phyloP scores from a whole-genome alignment of 352 stramenopile genomes.

The Pythium sp. region DNA sequence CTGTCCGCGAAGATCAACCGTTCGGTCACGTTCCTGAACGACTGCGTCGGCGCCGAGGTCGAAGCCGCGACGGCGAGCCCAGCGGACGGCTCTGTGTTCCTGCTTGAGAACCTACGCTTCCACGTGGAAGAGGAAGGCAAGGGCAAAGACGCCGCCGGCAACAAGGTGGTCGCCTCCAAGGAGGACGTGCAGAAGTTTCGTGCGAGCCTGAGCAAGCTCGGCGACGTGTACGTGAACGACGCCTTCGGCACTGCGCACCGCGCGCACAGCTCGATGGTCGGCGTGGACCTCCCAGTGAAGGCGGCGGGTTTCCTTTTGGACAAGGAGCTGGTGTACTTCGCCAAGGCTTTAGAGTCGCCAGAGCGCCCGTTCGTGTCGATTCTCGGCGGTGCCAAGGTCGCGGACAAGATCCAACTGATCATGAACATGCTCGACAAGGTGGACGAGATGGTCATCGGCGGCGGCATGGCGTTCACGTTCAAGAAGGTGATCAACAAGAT shows the following conservation, averaged over 20 bases:
- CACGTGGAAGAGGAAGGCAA: constrained; percentile 96
- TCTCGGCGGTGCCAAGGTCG: constrained; percentile 99
- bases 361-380: constrained; percentile 97
- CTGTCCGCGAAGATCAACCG: constrained; percentile 92
- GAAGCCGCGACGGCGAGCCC: constrained; percentile 70
- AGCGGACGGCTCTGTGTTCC: constrained; percentile 83
- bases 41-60: constrained; percentile 94
- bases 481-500: constrained; percentile 98
- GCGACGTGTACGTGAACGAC: constrained; percentile 99
- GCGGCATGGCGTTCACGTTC: constrained; percentile 99
- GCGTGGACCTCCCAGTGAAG: constrained; percentile 88
- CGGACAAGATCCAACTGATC: constrained; percentile 99
- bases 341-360: constrained; percentile 97
- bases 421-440: constrained; percentile 99
- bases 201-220: constrained; percentile 88
- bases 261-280: constrained; percentile 97
- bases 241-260: constrained; percentile 98
- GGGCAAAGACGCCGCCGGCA: constrained; percentile 71
- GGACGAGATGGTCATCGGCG: constrained; percentile 98
- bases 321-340: constrained; percentile 99
- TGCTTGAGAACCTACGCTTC: constrained; percentile 99
- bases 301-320: constrained; percentile 97
- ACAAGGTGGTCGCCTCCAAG: constrained; percentile 89
- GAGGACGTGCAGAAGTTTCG: constrained; percentile 94
- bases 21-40: constrained; percentile 92